Percentiles rank a stretch among this genome's conserved stretches.
These are phyloP conservation scores for Fraxinus sp. DNA, from an alignment of 305 asterid species.

Conservation along the genomic window DNA sequence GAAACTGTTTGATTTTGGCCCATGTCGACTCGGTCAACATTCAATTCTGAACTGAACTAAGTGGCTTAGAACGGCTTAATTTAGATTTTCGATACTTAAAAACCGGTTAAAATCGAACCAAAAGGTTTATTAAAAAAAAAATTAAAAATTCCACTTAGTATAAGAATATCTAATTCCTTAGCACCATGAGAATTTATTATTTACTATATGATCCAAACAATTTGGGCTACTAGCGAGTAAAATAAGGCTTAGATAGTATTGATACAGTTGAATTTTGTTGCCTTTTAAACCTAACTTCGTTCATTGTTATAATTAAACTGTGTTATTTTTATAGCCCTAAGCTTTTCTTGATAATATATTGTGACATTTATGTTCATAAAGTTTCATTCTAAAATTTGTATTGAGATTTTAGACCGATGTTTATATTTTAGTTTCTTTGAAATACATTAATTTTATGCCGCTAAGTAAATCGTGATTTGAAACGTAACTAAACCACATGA, in stretches of 20 bases:
- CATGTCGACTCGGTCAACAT: not conserved
- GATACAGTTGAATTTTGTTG: not conserved
- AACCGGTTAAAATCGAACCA: not conserved
- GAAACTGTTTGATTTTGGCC: not conserved
- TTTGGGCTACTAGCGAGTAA: not conserved
- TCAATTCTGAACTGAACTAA: not conserved
- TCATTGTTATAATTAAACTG: no score
- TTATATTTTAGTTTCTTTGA: not conserved
- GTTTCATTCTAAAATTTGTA: not conserved
- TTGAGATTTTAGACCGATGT: not conserved
- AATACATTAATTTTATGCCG: not conserved
- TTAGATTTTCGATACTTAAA: not conserved
- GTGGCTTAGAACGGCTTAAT: not conserved
- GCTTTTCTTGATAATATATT: not conserved
- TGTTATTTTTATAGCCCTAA: not conserved
- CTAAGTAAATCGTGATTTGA: no score
- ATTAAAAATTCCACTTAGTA: no score
- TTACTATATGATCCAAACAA: not conserved
- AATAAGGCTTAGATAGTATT: not conserved
- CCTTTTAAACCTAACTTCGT: no score
- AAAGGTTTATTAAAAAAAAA: no score
- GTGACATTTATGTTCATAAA: not conserved
- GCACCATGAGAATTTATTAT: not conserved
- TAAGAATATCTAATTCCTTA: not conserved
- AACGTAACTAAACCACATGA: not conserved